A percentile compares a stretch with the other conserved stretches of the same genome.
phyloP scores from a whole-genome alignment of 768 basidiomycete species.

The Omphalotus guepiniiformis region DNA sequence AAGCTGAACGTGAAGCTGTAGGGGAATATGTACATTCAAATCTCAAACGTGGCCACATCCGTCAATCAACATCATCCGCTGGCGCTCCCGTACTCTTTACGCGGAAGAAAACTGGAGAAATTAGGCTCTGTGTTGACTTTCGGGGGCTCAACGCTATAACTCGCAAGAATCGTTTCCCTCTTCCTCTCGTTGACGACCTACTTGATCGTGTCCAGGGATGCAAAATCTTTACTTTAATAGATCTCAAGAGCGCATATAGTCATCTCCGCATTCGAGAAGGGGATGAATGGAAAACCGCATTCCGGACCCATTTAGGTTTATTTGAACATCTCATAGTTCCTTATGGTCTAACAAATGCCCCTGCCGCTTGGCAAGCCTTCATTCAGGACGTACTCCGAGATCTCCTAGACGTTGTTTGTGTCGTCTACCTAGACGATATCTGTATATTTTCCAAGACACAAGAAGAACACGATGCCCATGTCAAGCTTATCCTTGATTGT shows the following conservation, averaged over 20 bases:
- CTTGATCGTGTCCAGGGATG: slow-evolving; percentile 24
- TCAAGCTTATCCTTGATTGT: slow-evolving; percentile 15
- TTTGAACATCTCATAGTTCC: too few species aligned
- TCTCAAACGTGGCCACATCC: slow-evolving; percentile 21
- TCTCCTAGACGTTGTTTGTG: slow-evolving; percentile 30
- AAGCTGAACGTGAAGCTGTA: slow-evolving; percentile 18
- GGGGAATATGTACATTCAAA: slow-evolving; percentile 21
- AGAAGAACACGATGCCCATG: slow-evolving; percentile 14
- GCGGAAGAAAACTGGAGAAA: slow-evolving; percentile 19
- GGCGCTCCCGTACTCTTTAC: slow-evolving; percentile 14
- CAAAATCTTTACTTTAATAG: slow-evolving; percentile 27
- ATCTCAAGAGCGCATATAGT: slow-evolving; percentile 35
- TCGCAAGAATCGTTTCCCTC: slow-evolving; percentile 23
- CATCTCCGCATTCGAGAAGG: slow-evolving; percentile 32
- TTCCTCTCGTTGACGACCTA: slow-evolving; percentile 29
- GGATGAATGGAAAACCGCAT: slow-evolving; percentile 31
- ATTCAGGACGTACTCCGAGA: slow-evolving; percentile 37
- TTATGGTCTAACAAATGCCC: slow-evolving; percentile 34
- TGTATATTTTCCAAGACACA: slow-evolving; percentile 31
- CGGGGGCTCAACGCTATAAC: slow-evolving; percentile 28
- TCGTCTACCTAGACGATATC: slow-evolving; percentile 43
- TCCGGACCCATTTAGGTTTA: slow-evolving; percentile 24
- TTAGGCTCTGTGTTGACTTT: slow-evolving; percentile 23
- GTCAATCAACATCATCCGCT: slow-evolving; percentile 10
- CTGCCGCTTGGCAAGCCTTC: slow-evolving; percentile 38